Conservation (phyloP, 306 rosid genomes). For the Pyrus bretschneideri region DNA sequence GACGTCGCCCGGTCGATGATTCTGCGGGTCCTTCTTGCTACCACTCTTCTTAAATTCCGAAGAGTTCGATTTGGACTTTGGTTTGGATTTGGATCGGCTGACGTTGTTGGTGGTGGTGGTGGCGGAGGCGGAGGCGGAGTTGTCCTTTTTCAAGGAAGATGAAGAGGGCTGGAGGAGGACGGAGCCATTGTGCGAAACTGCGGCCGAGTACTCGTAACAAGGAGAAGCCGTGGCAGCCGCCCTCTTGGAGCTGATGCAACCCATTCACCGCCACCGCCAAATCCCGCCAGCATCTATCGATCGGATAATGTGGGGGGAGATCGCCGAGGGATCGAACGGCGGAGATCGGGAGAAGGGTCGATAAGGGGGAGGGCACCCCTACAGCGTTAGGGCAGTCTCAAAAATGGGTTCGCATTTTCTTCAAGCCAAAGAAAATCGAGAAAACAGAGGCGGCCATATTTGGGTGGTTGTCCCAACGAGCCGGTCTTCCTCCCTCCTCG, state of each 20-base stretch:
- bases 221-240: conserved; percentile 19
- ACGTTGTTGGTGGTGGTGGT: background rate
- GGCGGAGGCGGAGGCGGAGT: background rate
- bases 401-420: conserved; percentile 21
- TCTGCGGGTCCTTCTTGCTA: conserved; percentile 10
- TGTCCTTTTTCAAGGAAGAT: background rate
- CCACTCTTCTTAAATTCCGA: background rate
- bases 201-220: conserved; percentile 1
- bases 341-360: conserved; percentile 35
- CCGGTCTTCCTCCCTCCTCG: background rate
- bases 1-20: background rate
- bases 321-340: conserved; percentile 2
- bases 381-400: background rate
- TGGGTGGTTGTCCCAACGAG: background rate
- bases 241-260: conserved; percentile 80
- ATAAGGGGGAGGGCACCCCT: background rate
- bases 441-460: background rate
- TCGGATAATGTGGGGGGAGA: background rate
- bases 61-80: background rate
- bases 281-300: conserved; percentile 32
- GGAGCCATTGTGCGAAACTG: conserved; percentile 21
- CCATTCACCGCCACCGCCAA: conserved; percentile 49
- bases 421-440: background rate
- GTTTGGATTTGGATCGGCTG: background rate
- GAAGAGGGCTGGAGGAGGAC: conserved; percentile 5